A percentile compares a stretch with the other conserved stretches of the same genome.
Evolutionary conservation across 2,329 filamentous ascomycete genomes (phyloP).

Genomic region (Ascochyta fabae): DNA sequence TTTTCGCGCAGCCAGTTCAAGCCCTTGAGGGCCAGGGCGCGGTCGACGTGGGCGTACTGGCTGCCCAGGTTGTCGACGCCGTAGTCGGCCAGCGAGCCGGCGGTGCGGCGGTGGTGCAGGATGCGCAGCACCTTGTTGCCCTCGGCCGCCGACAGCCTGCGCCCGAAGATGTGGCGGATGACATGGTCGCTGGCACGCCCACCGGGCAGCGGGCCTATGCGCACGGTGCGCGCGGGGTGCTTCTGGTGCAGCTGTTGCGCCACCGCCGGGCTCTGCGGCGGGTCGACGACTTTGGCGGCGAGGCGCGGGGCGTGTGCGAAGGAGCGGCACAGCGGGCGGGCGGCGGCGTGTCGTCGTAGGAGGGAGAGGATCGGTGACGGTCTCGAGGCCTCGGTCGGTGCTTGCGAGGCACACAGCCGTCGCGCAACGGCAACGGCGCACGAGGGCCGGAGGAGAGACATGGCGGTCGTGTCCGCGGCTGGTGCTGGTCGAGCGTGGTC

Average conservation of each 20-base stretch:
- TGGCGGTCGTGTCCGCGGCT: conserved; percentile 6
- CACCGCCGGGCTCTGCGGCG: conserved; percentile 31
- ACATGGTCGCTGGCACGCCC: conserved; percentile 34
- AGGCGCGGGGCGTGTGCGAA: conserved; percentile 33
- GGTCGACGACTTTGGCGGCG: conserved; percentile 34
- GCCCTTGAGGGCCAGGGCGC: conserved; percentile 37
- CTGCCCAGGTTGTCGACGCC: conserved; percentile 45
- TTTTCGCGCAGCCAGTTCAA: conserved; percentile 45
- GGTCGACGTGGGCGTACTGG: conserved; percentile 37
- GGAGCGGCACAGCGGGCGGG: conserved; percentile 28
- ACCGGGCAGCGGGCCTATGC: conserved; percentile 41
- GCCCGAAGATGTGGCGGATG: conserved; percentile 43
- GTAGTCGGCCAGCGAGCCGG: conserved; percentile 49
- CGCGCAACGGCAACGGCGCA: conserved; percentile 38
- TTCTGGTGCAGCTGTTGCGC: conserved; percentile 9
- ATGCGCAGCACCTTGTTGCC: conserved; percentile 49
- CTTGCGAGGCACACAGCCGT: conserved; percentile 33
- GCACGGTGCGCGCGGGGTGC: conserved; percentile 38
- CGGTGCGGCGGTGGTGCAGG: conserved; percentile 49
- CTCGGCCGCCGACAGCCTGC: conserved; percentile 30
- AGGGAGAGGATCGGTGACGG: conserved; percentile 31
- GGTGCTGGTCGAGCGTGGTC: neutral
- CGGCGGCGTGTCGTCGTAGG: conserved; percentile 16
- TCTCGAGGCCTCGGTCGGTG: conserved; percentile 15
- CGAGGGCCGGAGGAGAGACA: conserved; percentile 40